Evolutionary conservation across 1,139 yeast genomes (phyloP), one percentile per base, ranked within the genome.

Genomic region (Yamadazyma trypodendri): DNA sequence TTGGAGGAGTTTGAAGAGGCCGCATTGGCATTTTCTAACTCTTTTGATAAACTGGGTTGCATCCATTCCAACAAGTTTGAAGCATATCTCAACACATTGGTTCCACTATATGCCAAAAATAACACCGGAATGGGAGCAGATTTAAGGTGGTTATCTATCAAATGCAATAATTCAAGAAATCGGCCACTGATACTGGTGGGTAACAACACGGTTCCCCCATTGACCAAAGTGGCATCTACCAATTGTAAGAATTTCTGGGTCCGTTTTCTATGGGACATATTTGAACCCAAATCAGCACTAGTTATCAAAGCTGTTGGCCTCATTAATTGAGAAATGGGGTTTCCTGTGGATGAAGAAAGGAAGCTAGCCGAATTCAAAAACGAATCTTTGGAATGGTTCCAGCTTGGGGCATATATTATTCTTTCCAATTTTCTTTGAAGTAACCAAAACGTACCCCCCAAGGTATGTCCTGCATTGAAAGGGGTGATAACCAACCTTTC

Each of bases 51-150:
- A 20, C 80, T 75, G 1, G 90, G 77, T 0, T 95, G 81, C 92
- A 92, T 85, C 97, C 97, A 94, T 63, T 94, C 98, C 18, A 90
- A 63, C 81, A 92, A 84, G 41, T 88, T 84, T 14, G 89, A 79
- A 0, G 97, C 96, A 56, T 85, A 88, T 28, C 84, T 76, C 46
- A 92, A 63, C 2, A 86, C 76, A 54, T 92, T 81, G 1, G 88
- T 78, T 14, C 95, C 95, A 1, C 90, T 83, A 52, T 82, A 83
- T 3, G 95, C 81, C 21, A 86, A 63, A 46, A 88, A 73, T 34
- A 86, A 67, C 10, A 94, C 81, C 0, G 96, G 96, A 12, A 81
- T 58, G 11, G 81, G 76, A 3, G 77, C 72, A 32, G 76, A 72
- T 40, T 70, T 66, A 53, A 81, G 67, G 50, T 72, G 78, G 31